A percentile compares a stretch with the other conserved stretches of the same genome.
phyloP scores from a whole-genome alignment of 2,329 filamentous ascomycete species.

The Diplodia mutila region DNA sequence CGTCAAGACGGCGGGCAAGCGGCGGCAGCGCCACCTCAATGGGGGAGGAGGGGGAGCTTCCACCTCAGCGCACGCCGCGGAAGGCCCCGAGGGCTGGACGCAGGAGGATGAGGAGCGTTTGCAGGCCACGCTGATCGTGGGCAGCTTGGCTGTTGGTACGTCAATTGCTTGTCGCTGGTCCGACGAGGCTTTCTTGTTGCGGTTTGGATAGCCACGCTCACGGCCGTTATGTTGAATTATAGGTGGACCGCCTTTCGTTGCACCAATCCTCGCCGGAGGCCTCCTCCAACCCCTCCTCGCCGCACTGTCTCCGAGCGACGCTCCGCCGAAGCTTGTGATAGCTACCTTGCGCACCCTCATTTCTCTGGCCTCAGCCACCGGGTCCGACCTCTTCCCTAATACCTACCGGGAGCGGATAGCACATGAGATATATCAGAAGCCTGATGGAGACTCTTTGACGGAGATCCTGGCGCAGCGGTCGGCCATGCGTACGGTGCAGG shows the following conservation, averaged over 20 bases:
- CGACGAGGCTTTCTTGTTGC: not conserved
- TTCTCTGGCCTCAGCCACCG: conserved; percentile 65
- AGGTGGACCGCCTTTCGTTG: conserved; percentile 81
- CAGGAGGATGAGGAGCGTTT: conserved; percentile 71
- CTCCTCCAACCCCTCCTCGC: conserved; percentile 72
- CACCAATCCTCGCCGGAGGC: conserved; percentile 70
- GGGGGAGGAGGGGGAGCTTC: conserved; percentile 28
- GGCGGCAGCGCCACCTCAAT: conserved; percentile 40
- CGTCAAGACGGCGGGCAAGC: conserved; percentile 51
- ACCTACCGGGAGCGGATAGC: conserved; percentile 29
- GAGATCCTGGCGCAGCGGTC: conserved; percentile 67
- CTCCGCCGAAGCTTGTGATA: conserved; percentile 68
- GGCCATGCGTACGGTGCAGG: conserved; percentile 57
- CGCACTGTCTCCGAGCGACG: conserved; percentile 67
- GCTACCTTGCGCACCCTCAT: conserved; percentile 75
- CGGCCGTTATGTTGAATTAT: conserved; percentile 8
- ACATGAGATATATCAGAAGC: conserved; percentile 62
- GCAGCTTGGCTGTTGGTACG: conserved; percentile 82
- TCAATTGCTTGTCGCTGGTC: conserved; percentile 1
- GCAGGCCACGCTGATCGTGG: conserved; percentile 82
- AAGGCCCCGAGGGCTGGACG: conserved; percentile 48
- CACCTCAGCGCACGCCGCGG: conserved; percentile 24
- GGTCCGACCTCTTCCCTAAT: conserved; percentile 58
- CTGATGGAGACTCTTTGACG: conserved; percentile 65
- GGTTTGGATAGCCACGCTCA: not conserved